phyloP scores from a whole-genome alignment of 306 rosid species.

The Cucurbita maxima region DNA sequence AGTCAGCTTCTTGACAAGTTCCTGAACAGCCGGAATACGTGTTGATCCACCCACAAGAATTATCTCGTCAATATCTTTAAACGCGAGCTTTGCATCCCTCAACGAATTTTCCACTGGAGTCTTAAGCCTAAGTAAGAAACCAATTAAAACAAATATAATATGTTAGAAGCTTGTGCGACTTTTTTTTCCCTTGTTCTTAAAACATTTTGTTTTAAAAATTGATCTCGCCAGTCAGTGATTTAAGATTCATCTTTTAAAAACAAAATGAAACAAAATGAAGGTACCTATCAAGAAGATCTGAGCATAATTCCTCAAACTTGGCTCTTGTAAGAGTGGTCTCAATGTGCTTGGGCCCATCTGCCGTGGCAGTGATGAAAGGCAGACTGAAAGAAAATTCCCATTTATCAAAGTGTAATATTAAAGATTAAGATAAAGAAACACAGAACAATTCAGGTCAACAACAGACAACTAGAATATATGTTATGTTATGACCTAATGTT shows the following conservation, averaged over 20 bases:
- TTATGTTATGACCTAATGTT: constrained; percentile 50
- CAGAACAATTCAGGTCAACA: neutral
- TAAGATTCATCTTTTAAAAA: neutral
- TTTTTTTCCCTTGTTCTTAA: neutral
- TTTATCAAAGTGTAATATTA: neutral
- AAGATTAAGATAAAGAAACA: neutral
- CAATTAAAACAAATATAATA: neutral
- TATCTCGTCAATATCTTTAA: constrained; percentile 77
- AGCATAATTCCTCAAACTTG: constrained; percentile 82
- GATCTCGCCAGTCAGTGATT: neutral
- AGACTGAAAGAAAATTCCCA: constrained; percentile 24
- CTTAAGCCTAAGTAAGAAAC: constrained; percentile 35
- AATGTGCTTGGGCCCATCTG: constrained; percentile 94
- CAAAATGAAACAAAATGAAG: neutral
- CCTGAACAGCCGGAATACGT: constrained; percentile 87
- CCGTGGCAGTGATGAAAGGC: constrained; percentile 92
- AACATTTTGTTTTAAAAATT: neutral
- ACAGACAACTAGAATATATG: neutral
- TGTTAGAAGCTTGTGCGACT: neutral
- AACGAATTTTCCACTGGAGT: constrained; percentile 80
- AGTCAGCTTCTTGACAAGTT: constrained; percentile 72
- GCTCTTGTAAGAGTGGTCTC: constrained; percentile 87
- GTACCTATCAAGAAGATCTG: constrained; percentile 92
- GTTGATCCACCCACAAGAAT: constrained; percentile 95
- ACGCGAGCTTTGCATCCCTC: constrained; percentile 90